Base-by-base conservation (phyloP, 129 eudicot genomes). In the Lonicera japonica region DNA sequence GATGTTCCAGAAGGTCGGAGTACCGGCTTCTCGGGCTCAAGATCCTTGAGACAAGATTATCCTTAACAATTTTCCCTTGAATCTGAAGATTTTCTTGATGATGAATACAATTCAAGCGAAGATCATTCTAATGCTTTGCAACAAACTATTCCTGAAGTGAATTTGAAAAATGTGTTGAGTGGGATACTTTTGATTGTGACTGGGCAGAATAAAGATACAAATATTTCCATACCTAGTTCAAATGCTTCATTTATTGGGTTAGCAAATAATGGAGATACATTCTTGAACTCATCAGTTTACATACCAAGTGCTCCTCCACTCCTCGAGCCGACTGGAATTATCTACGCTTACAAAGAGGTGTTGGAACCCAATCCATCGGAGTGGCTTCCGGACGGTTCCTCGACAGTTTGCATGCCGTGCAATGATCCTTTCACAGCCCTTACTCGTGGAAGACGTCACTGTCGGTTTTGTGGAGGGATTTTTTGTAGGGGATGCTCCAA, bases 241-340 rank as follows among this genome's bases (percentile, higher is more conserved):
- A 67, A 85, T 63, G 92, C 79, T 40, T 77, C 92, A 5, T 94
- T 94, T 73, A 74, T 85, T 36, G 99, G 95, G 41, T 80, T 91
- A 43, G 85, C 72, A 29, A 82, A 75, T 58, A 79, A 92, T 64
- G 99, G 99, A 6, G 96, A 88, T 39, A 88, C 87, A 21, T 74
- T 77, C 59, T 63, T 92, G 80, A 81, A 88, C 56, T 69, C 95
- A 17, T 94, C 99, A 5, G 96, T 94, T 21, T 85, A 85, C 78
- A 85, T 79, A 23, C 99, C 99, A 7, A 88, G 96, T 71, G 99
- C 99, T 25, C 96, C 99, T 8, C 99, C 99, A 1, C 89, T 94
- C 13, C 70, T 88, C 25, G 89, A 88, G 79, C 80, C 81, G 15
- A 72, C 14, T 71, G 85, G 83, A 18, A 60, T 79, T 20, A 79